Base-by-base conservation (phyloP, 1,284 basidiomycete genomes). In the Trametes pubescens region DNA sequence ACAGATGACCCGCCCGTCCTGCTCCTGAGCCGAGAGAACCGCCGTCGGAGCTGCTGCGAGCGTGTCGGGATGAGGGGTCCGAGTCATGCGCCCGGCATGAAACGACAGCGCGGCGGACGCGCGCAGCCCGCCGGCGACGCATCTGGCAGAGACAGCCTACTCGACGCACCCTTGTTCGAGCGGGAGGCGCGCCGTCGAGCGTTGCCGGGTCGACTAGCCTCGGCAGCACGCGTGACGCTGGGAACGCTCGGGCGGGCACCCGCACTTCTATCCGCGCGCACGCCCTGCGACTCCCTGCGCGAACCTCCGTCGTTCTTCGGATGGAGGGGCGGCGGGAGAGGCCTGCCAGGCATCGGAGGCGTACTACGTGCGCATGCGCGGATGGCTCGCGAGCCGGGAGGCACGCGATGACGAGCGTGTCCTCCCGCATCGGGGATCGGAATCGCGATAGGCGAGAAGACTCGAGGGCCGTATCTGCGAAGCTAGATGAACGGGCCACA, bases 371-470 rank as follows among this genome's bases (percentile, higher is more conserved):
- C 48, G 51, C 22, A 18, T 6, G 51, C 24, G 43, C 8, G 54
- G 34, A 38, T 21, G 37, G 14, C 18, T 51, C 13, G 46, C 59
- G 59, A 61, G 37, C 46, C 47, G 37, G 38, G 46, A 63, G 61
- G 56, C 61, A 58, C 56, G 38, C 61, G 54, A 59, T 49, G 62
- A 57, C 54, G 62, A 52, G 34, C 32, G 46, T 22, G 43, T 21
- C 11, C 35, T 29, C 43, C 52, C 32, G 53, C 58, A 65, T 65
- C 66, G 63, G 63, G 55, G 66, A 67, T 67, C 22, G 54, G 43
- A 21, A 65, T 67, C 66, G 66, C 58, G 63, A 65, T 65, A 52
- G 59, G 52, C 51, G 56, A 51, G 21, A 44, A 35, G 38, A 4
- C n/a, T 51, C 21, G 26, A 54, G 51, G 18, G 26, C n/a, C 48